Conservation (phyloP, 2,329 filamentous ascomycete genomes). For the Botrytis pseudocinerea region DNA sequence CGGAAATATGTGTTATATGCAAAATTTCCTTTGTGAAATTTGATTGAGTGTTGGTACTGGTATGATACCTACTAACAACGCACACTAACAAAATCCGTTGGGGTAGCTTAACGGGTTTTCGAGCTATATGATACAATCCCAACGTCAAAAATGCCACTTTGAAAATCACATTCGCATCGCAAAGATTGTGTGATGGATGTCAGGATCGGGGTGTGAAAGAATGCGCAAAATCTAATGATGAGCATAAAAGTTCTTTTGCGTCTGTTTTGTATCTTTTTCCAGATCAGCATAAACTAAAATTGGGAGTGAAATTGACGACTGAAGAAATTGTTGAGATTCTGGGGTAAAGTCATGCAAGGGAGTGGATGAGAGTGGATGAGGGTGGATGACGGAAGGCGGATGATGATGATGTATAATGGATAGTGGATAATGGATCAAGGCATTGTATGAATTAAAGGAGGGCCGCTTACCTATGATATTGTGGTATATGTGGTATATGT, state of each 20-base stretch:
- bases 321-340: conserved; percentile 17
- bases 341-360: conserved; percentile 17
- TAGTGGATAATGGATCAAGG: background rate
- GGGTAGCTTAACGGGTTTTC: background rate
- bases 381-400: background rate
- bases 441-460: background rate
- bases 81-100: conserved; percentile 13
- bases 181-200: background rate
- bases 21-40: background rate
- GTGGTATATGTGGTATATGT: too few species aligned
- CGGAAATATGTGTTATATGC: background rate
- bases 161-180: background rate
- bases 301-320: background rate
- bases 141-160: background rate
- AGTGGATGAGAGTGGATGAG: background rate
- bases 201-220: background rate
- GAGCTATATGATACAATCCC: background rate
- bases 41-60: background rate
- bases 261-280: background rate
- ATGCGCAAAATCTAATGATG: background rate
- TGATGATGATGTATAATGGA: background rate
- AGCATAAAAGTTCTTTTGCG: background rate
- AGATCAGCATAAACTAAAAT: background rate
- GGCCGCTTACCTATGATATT: background rate
- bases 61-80: background rate